Conservation (phyloP, 2,329 filamentous ascomycete species). For the Neocatenulostroma microsporum region DNA sequence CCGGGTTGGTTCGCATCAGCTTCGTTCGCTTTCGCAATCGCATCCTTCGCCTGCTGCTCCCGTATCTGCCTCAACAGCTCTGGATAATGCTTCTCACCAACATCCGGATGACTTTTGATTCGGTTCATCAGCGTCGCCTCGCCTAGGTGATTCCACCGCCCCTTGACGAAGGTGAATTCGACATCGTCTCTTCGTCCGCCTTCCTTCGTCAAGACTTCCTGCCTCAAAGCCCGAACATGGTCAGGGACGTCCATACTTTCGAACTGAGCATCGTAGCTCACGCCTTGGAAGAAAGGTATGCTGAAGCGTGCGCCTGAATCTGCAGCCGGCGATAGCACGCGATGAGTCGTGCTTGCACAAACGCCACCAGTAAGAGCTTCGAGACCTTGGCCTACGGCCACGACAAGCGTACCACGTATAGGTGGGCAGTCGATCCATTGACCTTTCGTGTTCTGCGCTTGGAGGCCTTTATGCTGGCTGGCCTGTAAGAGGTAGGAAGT, state of each 20-base stretch:
- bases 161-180: slow-evolving; percentile 75
- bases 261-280: slow-evolving; percentile 70
- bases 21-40: background rate
- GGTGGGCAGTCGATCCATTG: slow-evolving; percentile 79
- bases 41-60: slow-evolving; percentile 27
- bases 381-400: slow-evolving; percentile 79
- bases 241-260: slow-evolving; percentile 66
- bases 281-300: slow-evolving; percentile 83
- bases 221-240: slow-evolving; percentile 54
- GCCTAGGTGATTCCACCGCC: slow-evolving; percentile 59
- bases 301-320: slow-evolving; percentile 67
- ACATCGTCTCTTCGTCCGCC: slow-evolving; percentile 62
- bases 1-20: no score
- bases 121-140: slow-evolving; percentile 80
- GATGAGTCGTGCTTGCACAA: slow-evolving; percentile 72
- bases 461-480: slow-evolving; percentile 64
- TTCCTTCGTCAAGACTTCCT: slow-evolving; percentile 49
- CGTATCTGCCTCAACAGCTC: slow-evolving; percentile 37
- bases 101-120: slow-evolving; percentile 79
- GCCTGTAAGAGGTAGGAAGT: slow-evolving; percentile 76
- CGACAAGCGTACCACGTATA: slow-evolving; percentile 67
- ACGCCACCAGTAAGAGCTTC: slow-evolving; percentile 80
- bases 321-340: slow-evolving; percentile 65
- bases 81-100: slow-evolving; percentile 65
- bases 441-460: slow-evolving; percentile 72